Percentiles rank a stretch among this genome's conserved stretches.
Conservation (phyloP, 305 asterid species). For the Fraxinus latifolia region DNA sequence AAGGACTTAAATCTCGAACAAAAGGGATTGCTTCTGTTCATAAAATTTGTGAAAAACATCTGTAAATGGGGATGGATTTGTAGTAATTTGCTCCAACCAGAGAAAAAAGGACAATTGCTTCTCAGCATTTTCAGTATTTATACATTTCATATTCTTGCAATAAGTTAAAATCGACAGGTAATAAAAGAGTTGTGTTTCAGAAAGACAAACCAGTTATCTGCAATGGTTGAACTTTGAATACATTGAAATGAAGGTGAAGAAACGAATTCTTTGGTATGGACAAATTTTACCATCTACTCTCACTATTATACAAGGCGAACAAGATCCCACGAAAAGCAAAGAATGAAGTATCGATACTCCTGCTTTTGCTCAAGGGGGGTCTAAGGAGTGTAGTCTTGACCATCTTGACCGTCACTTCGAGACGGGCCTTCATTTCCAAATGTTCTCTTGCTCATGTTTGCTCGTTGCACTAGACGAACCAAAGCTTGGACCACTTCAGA, state of each 20-base stretch:
- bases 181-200: background rate
- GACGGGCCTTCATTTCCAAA: slow-evolving; percentile 60
- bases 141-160: background rate
- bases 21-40: background rate
- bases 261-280: slow-evolving; percentile 25
- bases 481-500: slow-evolving; percentile 95
- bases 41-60: background rate
- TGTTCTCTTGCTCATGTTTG: slow-evolving; percentile 98
- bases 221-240: background rate
- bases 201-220: background rate
- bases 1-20: background rate
- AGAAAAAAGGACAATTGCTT: background rate
- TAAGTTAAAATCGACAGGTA: background rate
- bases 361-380: background rate
- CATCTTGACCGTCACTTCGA: slow-evolving; percentile 48
- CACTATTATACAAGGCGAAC: slow-evolving; percentile 34
- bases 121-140: background rate
- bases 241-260: background rate
- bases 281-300: slow-evolving; percentile 34
- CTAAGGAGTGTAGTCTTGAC: slow-evolving; percentile 49
- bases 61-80: background rate
- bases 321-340: background rate
- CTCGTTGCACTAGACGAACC: slow-evolving; percentile 92
- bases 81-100: background rate
- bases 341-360: background rate